These are phyloP conservation scores for Salix brachista DNA, from an alignment of 345 rosid genomes.

Conservation along the genomic window DNA sequence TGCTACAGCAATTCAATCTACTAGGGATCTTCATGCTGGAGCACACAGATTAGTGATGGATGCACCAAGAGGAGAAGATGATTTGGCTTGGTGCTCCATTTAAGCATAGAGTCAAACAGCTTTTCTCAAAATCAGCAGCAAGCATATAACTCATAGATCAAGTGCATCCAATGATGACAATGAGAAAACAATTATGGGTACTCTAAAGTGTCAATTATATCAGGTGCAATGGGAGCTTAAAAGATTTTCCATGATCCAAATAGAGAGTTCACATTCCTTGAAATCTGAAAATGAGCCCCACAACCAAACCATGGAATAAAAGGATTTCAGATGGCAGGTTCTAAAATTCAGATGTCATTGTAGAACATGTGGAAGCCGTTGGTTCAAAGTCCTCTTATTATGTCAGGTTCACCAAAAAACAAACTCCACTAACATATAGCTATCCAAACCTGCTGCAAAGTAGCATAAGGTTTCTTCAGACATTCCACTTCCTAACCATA, in stretches of 20 bases:
- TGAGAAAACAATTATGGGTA: not conserved
- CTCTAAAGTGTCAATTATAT: not conserved
- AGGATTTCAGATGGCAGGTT: not conserved
- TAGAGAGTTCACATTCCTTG: not conserved
- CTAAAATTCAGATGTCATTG: not conserved
- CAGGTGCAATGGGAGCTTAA: not conserved
- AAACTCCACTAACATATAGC: not conserved
- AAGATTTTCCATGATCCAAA: not conserved
- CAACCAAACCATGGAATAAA: not conserved
- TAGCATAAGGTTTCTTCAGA: not conserved
- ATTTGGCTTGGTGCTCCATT: not conserved
- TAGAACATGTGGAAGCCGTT: not conserved
- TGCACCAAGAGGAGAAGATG: not conserved
- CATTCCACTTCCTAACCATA: not conserved
- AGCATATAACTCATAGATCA: not conserved
- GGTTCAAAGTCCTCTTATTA: not conserved
- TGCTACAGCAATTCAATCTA: not conserved
- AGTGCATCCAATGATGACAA: not conserved
- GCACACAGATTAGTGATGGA: not conserved
- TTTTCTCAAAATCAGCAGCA: not conserved
- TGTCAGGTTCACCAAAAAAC: not conserved
- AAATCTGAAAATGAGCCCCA: not conserved
- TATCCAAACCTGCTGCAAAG: not conserved
- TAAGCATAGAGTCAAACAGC: not conserved
- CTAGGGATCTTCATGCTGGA: not conserved